Evolutionary conservation across 192 early-diverging fungal species (phyloP), one percentile per base, ranked within the genome.

Genomic region (Coemansia sp.): DNA sequence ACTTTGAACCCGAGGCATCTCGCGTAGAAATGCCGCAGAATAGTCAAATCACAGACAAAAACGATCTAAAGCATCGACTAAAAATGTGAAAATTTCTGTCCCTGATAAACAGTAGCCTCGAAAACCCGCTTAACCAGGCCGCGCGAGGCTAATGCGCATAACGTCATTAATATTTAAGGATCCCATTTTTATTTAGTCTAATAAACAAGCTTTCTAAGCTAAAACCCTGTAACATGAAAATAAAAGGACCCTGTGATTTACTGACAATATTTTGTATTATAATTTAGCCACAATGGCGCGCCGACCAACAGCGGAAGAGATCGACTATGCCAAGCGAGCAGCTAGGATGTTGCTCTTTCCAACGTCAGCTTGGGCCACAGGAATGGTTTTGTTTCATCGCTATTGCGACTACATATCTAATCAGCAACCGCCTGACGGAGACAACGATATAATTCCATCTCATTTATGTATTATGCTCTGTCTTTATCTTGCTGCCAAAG

Each of bases 401-500:
- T 78, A 78, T 37, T 67, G 76, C n/a, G 33, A 38, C 8, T 61
- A 40, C 39, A 21, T 60, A 8, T 23, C 42, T 62, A 33, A 19
- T 28, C 32, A 62, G 14, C 4, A 28, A n/a, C 26, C 5, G 26
- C 11, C 59, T 39, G 53, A 4, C 16, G 28, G 52, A 63, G 8
- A 52, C 58, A 40, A 13, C n/a, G 59, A 61, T 21, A 23, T 61
- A 39, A 26, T 38, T 67, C 30, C 49, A 68, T 58, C 38, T 64
- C 76, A 67, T 4, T 62, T 79, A 7, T 63, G 62, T 11, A 66
- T 79, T 47, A 61, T 79, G 43, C 49, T 74, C 2, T 79, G 77
- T 43, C 32, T 79, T 8, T 79, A 74, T n/a, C 68, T 79, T 23
- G 72, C 77, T 4, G 70, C 77, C 8, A 79, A 79, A 38, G 55